phyloP scores from a whole-genome alignment of 192 early-diverging fungal species.

The Coemansia sp. region DNA sequence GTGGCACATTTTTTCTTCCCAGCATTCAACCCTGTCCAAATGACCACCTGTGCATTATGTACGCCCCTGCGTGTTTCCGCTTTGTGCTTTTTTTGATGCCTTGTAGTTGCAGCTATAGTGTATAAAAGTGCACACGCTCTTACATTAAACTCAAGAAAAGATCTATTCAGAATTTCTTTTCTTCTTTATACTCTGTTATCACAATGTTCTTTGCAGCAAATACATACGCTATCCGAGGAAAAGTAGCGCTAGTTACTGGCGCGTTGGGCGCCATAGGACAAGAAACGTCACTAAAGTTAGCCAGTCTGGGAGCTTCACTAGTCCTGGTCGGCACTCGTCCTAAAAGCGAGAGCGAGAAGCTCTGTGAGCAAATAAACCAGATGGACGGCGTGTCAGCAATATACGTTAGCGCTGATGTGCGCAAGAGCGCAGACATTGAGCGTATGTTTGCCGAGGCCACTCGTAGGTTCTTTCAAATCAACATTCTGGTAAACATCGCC shows the following conservation, averaged over 20 bases:
- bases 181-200: not conserved
- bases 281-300: conserved; percentile 19
- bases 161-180: not conserved
- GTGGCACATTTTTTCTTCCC: not conserved
- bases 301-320: conserved; percentile 15
- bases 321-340: conserved; percentile 34
- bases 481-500: conserved; percentile 65
- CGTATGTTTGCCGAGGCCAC: conserved; percentile 39
- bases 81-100: not conserved
- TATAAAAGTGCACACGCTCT: too few relatives aligned
- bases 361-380: conserved; percentile 14
- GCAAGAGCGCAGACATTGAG: conserved; percentile 17
- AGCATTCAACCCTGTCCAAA: not conserved
- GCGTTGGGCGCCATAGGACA: conserved; percentile 41
- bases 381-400: not conserved
- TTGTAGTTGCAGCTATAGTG: too few relatives aligned
- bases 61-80: not conserved
- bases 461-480: conserved; percentile 57
- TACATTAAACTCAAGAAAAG: not conserved
- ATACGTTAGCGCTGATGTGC: conserved; percentile 9
- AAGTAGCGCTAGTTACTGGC: conserved; percentile 47
- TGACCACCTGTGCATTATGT: not conserved
- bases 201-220: not conserved
- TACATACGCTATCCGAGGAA: conserved; percentile 16
- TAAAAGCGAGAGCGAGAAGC: conserved; percentile 2